Conservation (phyloP, 805 yeast species). For the Yarrowia hollandica region DNA sequence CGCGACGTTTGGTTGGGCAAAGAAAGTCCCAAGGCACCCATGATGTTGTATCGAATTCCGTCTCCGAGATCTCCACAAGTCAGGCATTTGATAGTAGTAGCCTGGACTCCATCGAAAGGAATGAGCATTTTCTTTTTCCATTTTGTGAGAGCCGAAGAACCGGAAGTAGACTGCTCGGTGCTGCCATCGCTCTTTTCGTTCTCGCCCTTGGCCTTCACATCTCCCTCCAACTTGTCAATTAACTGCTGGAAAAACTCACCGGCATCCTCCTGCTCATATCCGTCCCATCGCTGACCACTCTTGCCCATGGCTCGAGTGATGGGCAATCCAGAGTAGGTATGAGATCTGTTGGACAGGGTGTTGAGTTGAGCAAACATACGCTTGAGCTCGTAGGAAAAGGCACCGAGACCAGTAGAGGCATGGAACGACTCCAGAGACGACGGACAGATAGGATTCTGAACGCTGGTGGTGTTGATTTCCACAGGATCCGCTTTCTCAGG, state of each 20-base stretch:
- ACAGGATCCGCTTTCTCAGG: constrained; percentile 17
- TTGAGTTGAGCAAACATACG: constrained; percentile 27
- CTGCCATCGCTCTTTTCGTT: not conserved
- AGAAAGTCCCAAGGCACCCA: constrained; percentile 25
- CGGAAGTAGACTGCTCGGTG: not conserved
- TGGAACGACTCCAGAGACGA: constrained; percentile 6
- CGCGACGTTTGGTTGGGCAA: constrained; percentile 17
- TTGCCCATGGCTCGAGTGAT: constrained; percentile 30
- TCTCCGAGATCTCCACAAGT: constrained; percentile 86
- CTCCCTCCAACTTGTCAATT: constrained; percentile 40
- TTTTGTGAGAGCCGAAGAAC: not conserved
- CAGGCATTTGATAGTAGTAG: constrained; percentile 87
- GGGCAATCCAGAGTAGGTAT: constrained; percentile 28
- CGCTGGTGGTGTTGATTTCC: not conserved
- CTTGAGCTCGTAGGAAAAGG: constrained; percentile 27
- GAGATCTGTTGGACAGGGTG: not conserved
- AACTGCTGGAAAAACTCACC: constrained; percentile 85
- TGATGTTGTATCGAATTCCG: constrained; percentile 52
- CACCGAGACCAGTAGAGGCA: not conserved
- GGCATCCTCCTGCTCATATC: constrained; percentile 94
- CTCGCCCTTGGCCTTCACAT: constrained; percentile 31
- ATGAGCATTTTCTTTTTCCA: constrained; percentile 55
- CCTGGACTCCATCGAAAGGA: constrained; percentile 88
- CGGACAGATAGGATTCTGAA: constrained; percentile 10
- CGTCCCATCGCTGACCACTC: constrained; percentile 64